These are phyloP conservation scores for Hemileccinum impolitum DNA, from an alignment of 768 basidiomycete genomes.

Conservation along the genomic window DNA sequence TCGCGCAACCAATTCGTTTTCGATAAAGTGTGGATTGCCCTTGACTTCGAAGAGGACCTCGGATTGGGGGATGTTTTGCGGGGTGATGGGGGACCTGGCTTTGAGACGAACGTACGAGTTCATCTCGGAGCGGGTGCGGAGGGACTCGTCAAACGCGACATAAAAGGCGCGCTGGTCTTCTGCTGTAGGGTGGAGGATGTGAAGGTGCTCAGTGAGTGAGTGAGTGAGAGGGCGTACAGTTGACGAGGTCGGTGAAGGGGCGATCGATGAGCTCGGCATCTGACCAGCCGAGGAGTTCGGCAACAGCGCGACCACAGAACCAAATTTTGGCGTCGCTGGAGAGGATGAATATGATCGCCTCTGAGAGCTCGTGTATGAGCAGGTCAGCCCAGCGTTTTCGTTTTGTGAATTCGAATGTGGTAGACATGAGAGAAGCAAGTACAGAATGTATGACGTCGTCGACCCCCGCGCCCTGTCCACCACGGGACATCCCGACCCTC, in stretches of 20 bases:
- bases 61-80: constrained; percentile 30
- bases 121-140: constrained; percentile 49
- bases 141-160: constrained; percentile 50
- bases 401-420: constrained; percentile 76
- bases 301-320: constrained; percentile 65
- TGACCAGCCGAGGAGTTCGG: constrained; percentile 75
- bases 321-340: constrained; percentile 60
- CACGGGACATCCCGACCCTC: too few species aligned
- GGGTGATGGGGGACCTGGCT: constrained; percentile 36
- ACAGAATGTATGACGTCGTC: constrained; percentile 24
- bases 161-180: constrained; percentile 52
- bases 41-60: constrained; percentile 70
- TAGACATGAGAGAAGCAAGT: constrained; percentile 12
- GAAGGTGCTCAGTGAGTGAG: not conserved
- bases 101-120: constrained; percentile 60
- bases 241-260: constrained; percentile 61
- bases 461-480: too few species aligned
- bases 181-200: constrained; percentile 34
- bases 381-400: constrained; percentile 86
- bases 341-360: constrained; percentile 66
- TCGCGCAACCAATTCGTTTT: constrained; percentile 38
- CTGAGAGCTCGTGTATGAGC: constrained; percentile 70
- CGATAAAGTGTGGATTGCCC: constrained; percentile 55
- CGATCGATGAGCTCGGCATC: constrained; percentile 69
- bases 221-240: constrained; percentile 41